phyloP scores from a whole-genome alignment of 108 stramenopile genomes.

The Conticribra weissflogii region DNA sequence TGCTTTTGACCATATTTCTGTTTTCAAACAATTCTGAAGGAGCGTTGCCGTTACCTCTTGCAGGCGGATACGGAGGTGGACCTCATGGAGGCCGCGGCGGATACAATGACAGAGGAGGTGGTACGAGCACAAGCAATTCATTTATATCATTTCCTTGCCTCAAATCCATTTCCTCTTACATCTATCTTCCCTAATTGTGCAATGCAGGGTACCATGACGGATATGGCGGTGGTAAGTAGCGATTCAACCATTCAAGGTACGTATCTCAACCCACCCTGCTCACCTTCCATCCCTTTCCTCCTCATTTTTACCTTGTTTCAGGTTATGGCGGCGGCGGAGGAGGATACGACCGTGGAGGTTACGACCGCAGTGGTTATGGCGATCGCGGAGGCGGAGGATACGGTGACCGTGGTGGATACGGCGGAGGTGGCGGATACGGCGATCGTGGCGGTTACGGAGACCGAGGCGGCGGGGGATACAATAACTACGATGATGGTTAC shows the following conservation, averaged over 20 bases:
- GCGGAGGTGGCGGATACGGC: constrained; percentile 41
- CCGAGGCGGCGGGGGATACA: constrained; percentile 7
- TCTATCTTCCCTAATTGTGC: too few relatives aligned
- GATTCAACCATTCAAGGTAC: neutral
- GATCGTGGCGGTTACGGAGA: constrained; percentile 51
- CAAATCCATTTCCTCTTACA: neutral
- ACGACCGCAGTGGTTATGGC: constrained; percentile 26
- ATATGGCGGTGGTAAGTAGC: neutral
- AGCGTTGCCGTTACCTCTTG: too few relatives aligned
- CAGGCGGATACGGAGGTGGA: constrained; percentile 5
- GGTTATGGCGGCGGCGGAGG: constrained; percentile 29
- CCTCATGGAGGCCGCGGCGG: neutral
- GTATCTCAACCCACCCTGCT: neutral
- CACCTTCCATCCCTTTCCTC: neutral
- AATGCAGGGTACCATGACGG: constrained; percentile 7
- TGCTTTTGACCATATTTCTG: constrained; percentile 11
- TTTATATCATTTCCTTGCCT: too few relatives aligned
- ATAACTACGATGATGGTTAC: constrained; percentile 3
- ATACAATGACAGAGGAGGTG: constrained; percentile 20
- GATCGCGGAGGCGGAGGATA: constrained; percentile 21
- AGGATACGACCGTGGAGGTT: constrained; percentile 42
- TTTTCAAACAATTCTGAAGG: too few relatives aligned
- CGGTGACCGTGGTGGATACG: constrained; percentile 16
- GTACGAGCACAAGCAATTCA: neutral
- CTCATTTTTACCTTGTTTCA: neutral